These are phyloP conservation scores for Leishmania braziliensis DNA, from an alignment of 208 protist species.

Conservation along the genomic window DNA sequence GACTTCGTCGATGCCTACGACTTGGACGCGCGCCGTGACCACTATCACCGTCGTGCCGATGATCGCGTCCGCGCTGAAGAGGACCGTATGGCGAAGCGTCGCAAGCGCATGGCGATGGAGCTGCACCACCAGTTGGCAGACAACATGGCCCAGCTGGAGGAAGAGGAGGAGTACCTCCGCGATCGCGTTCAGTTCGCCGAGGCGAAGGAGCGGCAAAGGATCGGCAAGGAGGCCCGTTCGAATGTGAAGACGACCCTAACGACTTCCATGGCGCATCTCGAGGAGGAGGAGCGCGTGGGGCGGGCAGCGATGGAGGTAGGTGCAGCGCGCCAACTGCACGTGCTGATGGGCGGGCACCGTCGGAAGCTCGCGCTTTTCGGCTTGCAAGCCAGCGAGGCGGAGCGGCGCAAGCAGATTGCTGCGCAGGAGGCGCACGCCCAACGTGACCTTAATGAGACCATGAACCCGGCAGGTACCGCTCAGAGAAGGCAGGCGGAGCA, in stretches of 20 bases:
- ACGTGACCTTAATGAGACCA: constrained; percentile 47
- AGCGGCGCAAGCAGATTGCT: constrained; percentile 47
- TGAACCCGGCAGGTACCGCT: constrained; percentile 38
- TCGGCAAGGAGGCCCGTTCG: constrained; percentile 17
- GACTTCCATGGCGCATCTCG: constrained; percentile 30
- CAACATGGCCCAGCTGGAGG: constrained; percentile 43
- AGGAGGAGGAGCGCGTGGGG: constrained; percentile 57
- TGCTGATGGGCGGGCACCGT: constrained; percentile 52
- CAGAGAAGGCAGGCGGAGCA: constrained; percentile 31
- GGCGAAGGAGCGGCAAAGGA: constrained; percentile 42
- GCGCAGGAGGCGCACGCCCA: constrained; percentile 47
- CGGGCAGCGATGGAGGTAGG: constrained; percentile 69
- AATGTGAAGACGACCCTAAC: constrained; percentile 12
- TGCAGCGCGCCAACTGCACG: constrained; percentile 62
- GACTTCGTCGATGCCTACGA: constrained; percentile 13
- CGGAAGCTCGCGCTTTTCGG: constrained; percentile 45
- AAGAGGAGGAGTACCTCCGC: constrained; percentile 55
- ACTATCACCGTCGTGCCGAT: constrained; percentile 27
- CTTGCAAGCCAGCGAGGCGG: constrained; percentile 39
- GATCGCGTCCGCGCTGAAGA: constrained; percentile 38
- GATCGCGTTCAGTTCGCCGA: constrained; percentile 50
- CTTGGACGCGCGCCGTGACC: constrained; percentile 17
- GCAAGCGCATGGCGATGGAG: constrained; percentile 34
- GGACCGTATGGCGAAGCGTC: constrained; percentile 30
- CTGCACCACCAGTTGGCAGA: constrained; percentile 40